Conservation (phyloP, 2,329 filamentous ascomycete genomes). For the Colletotrichum orchidophilum region DNA sequence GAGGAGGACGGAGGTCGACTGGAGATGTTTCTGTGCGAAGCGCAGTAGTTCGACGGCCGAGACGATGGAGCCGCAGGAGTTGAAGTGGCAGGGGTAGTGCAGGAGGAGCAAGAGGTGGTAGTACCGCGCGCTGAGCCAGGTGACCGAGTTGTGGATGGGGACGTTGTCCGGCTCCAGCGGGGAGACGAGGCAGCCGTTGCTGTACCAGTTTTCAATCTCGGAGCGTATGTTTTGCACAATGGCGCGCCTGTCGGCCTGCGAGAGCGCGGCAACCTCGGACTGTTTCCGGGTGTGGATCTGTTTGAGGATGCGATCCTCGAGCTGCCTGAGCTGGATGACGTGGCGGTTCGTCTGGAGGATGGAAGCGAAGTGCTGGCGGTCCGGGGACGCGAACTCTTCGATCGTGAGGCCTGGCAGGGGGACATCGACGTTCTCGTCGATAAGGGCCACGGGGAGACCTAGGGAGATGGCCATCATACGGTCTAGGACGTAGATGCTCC, state of each 20-base stretch:
- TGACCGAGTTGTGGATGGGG: conserved; percentile 54
- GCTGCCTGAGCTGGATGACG: conserved; percentile 53
- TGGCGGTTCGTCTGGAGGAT: conserved; percentile 56
- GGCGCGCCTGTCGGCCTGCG: conserved; percentile 43
- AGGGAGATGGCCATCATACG: conserved; percentile 54
- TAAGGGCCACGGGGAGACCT: conserved; percentile 50
- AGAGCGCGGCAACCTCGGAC: conserved; percentile 41
- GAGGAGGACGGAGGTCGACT: conserved; percentile 51
- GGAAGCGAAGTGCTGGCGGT: conserved; percentile 48
- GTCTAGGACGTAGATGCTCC: conserved; percentile 56
- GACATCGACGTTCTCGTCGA: conserved; percentile 50
- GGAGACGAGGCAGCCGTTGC: conserved; percentile 54
- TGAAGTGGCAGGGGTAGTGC: conserved; percentile 54
- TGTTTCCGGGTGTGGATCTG: conserved; percentile 46
- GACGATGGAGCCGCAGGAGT: conserved; percentile 43
- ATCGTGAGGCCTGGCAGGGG: conserved; percentile 54
- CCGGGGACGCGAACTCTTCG: conserved; percentile 54
- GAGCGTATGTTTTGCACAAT: conserved; percentile 47
- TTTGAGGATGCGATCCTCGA: conserved; percentile 52
- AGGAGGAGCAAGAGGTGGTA: conserved; percentile 55
- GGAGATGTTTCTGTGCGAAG: conserved; percentile 52
- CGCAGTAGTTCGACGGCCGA: conserved; percentile 46
- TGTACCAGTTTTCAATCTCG: conserved; percentile 59
- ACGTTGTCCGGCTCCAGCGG: conserved; percentile 53
- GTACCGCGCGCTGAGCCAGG: conserved; percentile 54